A percentile compares a stretch with the other conserved stretches of the same genome.
Evolutionary conservation across 2,329 filamentous ascomycete species (phyloP).

Genomic region (Capronia epimyces): DNA sequence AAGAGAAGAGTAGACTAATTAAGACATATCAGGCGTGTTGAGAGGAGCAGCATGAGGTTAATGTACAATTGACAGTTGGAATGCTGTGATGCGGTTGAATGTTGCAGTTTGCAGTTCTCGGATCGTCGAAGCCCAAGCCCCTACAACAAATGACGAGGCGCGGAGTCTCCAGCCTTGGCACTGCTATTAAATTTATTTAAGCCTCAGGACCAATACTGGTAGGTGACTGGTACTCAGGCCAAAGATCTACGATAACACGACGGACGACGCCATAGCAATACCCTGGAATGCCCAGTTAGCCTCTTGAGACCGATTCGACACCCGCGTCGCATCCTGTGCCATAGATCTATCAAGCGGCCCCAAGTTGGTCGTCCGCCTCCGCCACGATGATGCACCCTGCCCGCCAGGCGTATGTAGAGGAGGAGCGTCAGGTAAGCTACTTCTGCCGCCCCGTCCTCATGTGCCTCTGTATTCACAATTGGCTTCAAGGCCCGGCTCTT

Average conservation of each 20-base stretch:
- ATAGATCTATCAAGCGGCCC: background rate
- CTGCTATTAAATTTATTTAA: background rate
- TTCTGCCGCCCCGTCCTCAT: background rate
- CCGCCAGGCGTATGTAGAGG: conserved; percentile 90
- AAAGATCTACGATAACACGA: too few relatives aligned
- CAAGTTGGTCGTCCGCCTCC: background rate
- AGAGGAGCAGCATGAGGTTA: background rate
- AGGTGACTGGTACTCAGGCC: background rate
- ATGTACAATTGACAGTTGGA: background rate
- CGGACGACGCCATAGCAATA: too few relatives aligned
- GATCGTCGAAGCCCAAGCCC: background rate
- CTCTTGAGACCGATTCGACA: too few relatives aligned
- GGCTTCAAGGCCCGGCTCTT: conserved; percentile 25
- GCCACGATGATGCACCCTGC: conserved; percentile 68
- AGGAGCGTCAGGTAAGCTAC: conserved; percentile 62
- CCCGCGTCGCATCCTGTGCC: too few relatives aligned
- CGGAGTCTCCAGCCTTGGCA: conserved; percentile 5
- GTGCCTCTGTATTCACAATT: conserved; percentile 19
- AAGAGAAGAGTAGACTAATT: conserved; percentile 3
- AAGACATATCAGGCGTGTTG: background rate
- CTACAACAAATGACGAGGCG: background rate
- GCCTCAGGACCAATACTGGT: background rate
- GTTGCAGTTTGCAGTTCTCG: conserved; percentile 4
- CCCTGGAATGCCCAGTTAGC: background rate
- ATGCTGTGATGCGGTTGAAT: background rate